phyloP scores from a whole-genome alignment of 352 stramenopile genomes.

The Globisporangium irregulare region DNA sequence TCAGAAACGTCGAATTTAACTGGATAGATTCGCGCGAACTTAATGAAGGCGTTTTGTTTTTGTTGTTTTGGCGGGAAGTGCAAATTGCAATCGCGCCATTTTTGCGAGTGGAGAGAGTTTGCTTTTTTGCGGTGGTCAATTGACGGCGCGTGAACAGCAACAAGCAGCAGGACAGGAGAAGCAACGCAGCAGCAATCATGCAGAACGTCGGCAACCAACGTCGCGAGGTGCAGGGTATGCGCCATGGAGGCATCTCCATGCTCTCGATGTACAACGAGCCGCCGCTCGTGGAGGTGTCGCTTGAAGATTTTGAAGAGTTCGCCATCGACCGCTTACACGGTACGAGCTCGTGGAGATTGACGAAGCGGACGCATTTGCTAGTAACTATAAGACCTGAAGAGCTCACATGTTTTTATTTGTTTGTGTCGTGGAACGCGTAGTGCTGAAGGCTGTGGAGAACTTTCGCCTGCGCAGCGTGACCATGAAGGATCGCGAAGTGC shows the following conservation, averaged over 20 bases:
- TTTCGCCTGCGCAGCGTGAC: constrained; percentile 74
- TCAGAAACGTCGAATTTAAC: background rate
- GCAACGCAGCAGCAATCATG: constrained; percentile 31
- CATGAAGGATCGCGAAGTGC: constrained; percentile 64
- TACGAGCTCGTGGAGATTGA: constrained; percentile 9
- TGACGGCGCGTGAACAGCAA: background rate
- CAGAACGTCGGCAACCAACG: constrained; percentile 82
- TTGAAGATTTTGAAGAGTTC: constrained; percentile 98
- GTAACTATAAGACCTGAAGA: background rate
- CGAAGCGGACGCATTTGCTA: background rate
- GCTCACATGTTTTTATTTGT: background rate
- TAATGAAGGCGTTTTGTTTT: background rate
- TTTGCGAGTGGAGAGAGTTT: background rate
- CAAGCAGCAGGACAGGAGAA: background rate
- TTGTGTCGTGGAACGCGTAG: constrained; percentile 1
- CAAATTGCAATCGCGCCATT: constrained; percentile 3
- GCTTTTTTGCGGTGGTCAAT: constrained; percentile 4
- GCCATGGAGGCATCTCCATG: constrained; percentile 50
- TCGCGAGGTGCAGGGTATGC: constrained; percentile 42
- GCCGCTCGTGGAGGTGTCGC: constrained; percentile 92
- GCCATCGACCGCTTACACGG: constrained; percentile 94
- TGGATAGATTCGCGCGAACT: background rate
- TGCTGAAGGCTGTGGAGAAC: constrained; percentile 87
- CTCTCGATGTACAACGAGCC: constrained; percentile 94
- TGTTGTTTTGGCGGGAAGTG: constrained; percentile 32